A percentile compares a stretch with the other conserved stretches of the same genome.
These are phyloP conservation scores for Agaricus subrufescens DNA, from an alignment of 768 basidiomycete genomes.

Conservation along the genomic window DNA sequence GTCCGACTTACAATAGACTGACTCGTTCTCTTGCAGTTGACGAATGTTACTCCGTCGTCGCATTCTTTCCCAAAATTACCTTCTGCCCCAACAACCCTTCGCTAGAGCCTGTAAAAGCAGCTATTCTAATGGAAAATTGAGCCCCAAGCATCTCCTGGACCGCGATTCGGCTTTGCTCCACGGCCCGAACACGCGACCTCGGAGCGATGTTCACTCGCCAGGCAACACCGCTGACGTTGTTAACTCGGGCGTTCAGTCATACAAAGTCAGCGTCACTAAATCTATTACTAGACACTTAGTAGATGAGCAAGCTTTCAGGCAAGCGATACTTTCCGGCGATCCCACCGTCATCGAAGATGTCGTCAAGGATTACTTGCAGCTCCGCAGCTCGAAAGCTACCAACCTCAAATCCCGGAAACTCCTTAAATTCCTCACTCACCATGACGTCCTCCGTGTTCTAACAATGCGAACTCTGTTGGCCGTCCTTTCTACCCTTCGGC, in stretches of 20 bases:
- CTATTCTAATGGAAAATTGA: conserved; percentile 11
- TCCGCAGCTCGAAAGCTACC: neutral
- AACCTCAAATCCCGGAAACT: neutral
- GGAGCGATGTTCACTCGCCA: neutral
- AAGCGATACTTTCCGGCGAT: neutral
- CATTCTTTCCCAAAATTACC: conserved; percentile 45
- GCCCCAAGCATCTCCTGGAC: neutral
- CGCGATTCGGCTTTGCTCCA: neutral
- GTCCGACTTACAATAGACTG: neutral
- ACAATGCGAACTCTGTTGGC: neutral
- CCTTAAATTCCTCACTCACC: neutral
- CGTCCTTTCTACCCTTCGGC: neutral
- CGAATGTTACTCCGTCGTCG: conserved; percentile 75
- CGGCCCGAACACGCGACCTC: neutral
- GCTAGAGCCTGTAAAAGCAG: conserved; percentile 14
- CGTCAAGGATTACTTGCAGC: neutral
- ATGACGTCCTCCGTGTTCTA: conserved; percentile 1
- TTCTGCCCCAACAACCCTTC: conserved; percentile 22
- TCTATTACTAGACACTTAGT: neutral
- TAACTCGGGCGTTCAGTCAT: neutral
- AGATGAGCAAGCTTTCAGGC: neutral
- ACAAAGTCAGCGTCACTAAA: neutral
- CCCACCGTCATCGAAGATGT: neutral
- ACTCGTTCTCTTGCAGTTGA: conserved; percentile 34
- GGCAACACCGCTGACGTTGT: neutral